Evolutionary conservation across 1,284 basidiomycete species (phyloP), one percentile per base, ranked within the genome.

Genomic region (Cryptococcus sp.): DNA sequence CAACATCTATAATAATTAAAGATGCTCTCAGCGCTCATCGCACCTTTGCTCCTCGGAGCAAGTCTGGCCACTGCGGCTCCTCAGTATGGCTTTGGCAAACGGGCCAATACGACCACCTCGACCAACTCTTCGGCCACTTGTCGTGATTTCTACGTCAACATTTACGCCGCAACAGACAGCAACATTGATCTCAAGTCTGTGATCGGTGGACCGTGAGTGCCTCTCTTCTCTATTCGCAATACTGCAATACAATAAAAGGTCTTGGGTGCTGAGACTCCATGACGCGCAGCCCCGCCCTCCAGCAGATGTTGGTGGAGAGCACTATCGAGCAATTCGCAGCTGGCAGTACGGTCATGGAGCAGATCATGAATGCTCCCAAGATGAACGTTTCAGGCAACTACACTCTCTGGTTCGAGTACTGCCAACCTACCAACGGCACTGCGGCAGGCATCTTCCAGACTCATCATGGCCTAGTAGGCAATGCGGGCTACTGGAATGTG

Each of bases 401-500:
- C 46, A 47, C 37, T 16, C 38, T 65, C 38, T 65, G 47, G 46
- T 65, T 65, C 37, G 55, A 65, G 39, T 65, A 65, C 45, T 65
- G 64, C 38, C 52, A 61, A 49, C 63, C 63, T 15, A 59, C 62
- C 37, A 50, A 45, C 20, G n/a, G 46, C 10, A 39, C 41, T 15
- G 44, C 26, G 17, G n/a, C 15, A 16, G 49, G 47, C 39, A 19
- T 56, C 19, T 56, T 50, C 38, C 54, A 56, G 49, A 51, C 54
- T n/a, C 54, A 57, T 40, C 61, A 62, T 26, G 63, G 67, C 40
- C 41, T 66, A 34, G 64, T 64, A 11, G 68, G 65, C 16, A 70
- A 59, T 55, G 67, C 66, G 1, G 69, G 54, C 26, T 72, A 69
- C 47, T 70, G 68, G 66, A 69, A 67, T 46, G 63, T 63, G 19